Evolutionary conservation across 2,329 filamentous ascomycete genomes (phyloP).

Genomic region (Nigrospora osmanthi): DNA sequence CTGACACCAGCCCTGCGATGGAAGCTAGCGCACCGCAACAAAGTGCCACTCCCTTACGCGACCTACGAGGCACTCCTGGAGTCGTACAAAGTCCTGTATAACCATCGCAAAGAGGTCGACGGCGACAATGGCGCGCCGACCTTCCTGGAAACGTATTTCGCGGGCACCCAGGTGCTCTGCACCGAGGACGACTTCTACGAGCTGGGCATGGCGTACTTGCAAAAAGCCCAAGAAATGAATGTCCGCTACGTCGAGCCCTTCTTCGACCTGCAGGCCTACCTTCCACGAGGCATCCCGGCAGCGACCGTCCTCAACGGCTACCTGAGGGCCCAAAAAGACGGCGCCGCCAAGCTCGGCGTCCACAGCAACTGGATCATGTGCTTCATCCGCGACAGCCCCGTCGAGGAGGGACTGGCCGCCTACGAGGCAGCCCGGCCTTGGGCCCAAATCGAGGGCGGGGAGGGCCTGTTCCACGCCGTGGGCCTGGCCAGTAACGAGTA

Average conservation of each 20-base stretch:
- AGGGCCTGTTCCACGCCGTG: conserved; percentile 33
- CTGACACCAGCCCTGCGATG: conserved; percentile 30
- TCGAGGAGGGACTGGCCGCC: conserved; percentile 27
- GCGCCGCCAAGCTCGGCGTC: conserved; percentile 16
- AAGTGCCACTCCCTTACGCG: conserved; percentile 47
- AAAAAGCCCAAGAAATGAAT: conserved; percentile 10
- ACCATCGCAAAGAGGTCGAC: conserved; percentile 54
- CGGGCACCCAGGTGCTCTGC: conserved; percentile 1
- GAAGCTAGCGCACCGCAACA: conserved; percentile 58
- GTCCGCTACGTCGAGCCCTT: conserved; percentile 8
- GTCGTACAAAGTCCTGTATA: conserved; percentile 61
- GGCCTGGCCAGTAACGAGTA: conserved; percentile 39
- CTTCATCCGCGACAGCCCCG: conserved; percentile 30
- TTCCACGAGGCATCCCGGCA: conserved; percentile 3
- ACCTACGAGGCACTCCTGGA: conserved; percentile 39
- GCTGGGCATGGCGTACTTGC: conserved; percentile 5
- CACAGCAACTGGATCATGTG: conserved; percentile 31
- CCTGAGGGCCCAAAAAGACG: conserved; percentile 21
- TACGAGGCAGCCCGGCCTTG: conserved; percentile 30
- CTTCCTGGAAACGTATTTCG: conserved; percentile 50
- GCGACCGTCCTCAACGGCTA: conserved; percentile 12
- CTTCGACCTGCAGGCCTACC: conserved; percentile 7
- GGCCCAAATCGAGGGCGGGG: conserved; percentile 19
- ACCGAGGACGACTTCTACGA: conserved; percentile 1
- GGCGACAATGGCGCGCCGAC: conserved; percentile 20